phyloP scores from a whole-genome alignment of 305 asterid genomes.

The Solanum hybrid region DNA sequence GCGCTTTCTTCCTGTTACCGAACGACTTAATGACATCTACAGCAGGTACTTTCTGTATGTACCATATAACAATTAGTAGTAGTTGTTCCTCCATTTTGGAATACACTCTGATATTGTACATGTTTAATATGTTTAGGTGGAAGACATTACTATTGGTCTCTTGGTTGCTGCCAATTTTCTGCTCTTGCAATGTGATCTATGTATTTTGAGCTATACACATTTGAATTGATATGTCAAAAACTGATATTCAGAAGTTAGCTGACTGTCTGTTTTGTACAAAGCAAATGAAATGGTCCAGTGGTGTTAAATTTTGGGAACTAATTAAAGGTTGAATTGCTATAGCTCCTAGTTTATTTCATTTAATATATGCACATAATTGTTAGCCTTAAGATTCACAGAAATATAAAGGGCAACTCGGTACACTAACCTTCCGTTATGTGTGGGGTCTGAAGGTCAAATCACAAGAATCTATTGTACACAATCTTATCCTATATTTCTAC shows the following conservation, averaged over 20 bases:
- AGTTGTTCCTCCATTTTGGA: background rate
- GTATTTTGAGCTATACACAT: background rate
- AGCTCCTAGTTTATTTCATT: background rate
- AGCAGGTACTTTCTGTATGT: background rate
- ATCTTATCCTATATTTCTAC: too few species aligned
- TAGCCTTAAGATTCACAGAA: background rate
- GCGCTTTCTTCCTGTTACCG: background rate
- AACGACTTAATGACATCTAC: background rate
- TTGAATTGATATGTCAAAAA: too few species aligned
- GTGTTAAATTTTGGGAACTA: too few species aligned
- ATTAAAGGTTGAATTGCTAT: background rate
- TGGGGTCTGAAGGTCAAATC: rapidly evolving
- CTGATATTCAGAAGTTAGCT: background rate
- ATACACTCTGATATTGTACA: background rate
- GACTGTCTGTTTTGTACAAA: background rate
- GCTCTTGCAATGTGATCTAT: background rate
- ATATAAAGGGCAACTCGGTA: too few species aligned
- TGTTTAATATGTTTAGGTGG: background rate
- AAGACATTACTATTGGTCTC: background rate
- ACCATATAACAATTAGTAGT: background rate
- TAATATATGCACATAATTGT: background rate
- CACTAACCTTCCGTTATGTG: background rate
- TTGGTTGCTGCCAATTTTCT: background rate
- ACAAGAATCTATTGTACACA: background rate
- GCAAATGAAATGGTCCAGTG: background rate